phyloP scores from a whole-genome alignment of 441 rosid genomes.

The Gossypium gossypioides region DNA sequence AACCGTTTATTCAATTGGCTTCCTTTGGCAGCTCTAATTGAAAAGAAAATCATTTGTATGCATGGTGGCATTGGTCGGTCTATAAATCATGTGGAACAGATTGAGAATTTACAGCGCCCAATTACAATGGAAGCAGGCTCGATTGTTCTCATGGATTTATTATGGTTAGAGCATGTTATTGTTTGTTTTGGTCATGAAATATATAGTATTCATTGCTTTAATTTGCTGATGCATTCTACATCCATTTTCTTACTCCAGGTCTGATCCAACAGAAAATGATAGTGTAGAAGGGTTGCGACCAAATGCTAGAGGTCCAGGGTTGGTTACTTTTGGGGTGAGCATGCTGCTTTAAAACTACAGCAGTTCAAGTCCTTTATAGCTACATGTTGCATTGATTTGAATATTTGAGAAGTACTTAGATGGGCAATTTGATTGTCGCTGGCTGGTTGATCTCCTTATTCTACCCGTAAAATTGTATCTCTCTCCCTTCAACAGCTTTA shows the following conservation, averaged over 20 bases:
- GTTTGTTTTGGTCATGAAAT: conserved; percentile 1
- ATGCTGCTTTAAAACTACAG: neutral
- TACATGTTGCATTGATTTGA: neutral
- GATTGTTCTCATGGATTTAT: conserved; percentile 89
- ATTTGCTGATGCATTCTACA: conserved; percentile 7
- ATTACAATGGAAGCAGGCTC: conserved; percentile 98
- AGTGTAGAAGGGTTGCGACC: conserved; percentile 97
- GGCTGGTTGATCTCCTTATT: neutral
- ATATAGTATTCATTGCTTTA: neutral
- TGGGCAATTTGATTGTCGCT: neutral
- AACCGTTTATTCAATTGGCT: conserved; percentile 96
- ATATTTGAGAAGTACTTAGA: neutral
- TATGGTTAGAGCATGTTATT: conserved; percentile 53
- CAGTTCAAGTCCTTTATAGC: neutral
- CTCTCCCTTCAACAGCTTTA: neutral
- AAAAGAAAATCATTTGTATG: conserved; percentile 96
- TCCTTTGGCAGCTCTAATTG: conserved; percentile 90
- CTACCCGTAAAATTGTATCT: neutral
- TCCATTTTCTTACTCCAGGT: conserved; percentile 40
- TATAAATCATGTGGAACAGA: conserved; percentile 91
- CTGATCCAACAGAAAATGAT: conserved; percentile 98
- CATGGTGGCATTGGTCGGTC: conserved; percentile 99
- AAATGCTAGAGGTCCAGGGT: conserved; percentile 98
- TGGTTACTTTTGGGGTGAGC: conserved; percentile 98
- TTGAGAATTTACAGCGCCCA: conserved; percentile 86